Percentiles rank a stretch among this genome's conserved stretches.
Conservation (phyloP, 2,329 filamentous ascomycete species). For the Conoideocrella luteorostrata region DNA sequence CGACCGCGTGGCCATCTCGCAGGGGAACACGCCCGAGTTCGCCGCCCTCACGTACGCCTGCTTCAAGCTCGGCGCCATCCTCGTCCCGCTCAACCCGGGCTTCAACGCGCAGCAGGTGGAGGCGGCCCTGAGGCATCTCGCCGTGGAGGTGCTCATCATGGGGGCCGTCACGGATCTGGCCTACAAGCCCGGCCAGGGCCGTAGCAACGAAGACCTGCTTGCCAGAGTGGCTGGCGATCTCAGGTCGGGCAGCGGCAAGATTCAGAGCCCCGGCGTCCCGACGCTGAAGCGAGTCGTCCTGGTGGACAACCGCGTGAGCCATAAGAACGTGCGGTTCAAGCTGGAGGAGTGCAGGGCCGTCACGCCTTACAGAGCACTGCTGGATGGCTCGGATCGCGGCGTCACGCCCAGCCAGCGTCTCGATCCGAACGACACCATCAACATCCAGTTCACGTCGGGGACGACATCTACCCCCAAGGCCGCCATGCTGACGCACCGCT, state of each 20-base stretch:
- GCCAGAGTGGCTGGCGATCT: conserved; percentile 38
- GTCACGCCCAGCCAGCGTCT: conserved; percentile 42
- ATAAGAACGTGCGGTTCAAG: conserved; percentile 38
- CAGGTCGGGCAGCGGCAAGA: conserved; percentile 14
- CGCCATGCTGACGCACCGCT: conserved; percentile 76
- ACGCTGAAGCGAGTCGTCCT: conserved; percentile 65
- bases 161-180: conserved; percentile 83
- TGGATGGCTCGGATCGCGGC: conserved; percentile 22
- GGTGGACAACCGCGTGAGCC: conserved; percentile 64
- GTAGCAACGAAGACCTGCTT: conserved; percentile 46
- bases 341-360: conserved; percentile 35
- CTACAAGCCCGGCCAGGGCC: conserved; percentile 49
- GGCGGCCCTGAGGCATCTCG: conserved; percentile 71
- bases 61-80: conserved; percentile 88
- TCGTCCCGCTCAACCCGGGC: conserved; percentile 88
- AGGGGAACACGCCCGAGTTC: conserved; percentile 82
- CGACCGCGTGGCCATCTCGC: conserved; percentile 75
- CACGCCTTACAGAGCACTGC: conserved; percentile 39
- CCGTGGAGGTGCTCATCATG: conserved; percentile 68
- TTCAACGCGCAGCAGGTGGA: conserved; percentile 77
- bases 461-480: conserved; percentile 89
- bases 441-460: conserved; percentile 97
- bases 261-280: conserved; percentile 49
- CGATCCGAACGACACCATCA: conserved; percentile 65
- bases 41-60: conserved; percentile 80